phyloP scores from a whole-genome alignment of 805 yeast genomes.

The Ogataea polymorpha region DNA sequence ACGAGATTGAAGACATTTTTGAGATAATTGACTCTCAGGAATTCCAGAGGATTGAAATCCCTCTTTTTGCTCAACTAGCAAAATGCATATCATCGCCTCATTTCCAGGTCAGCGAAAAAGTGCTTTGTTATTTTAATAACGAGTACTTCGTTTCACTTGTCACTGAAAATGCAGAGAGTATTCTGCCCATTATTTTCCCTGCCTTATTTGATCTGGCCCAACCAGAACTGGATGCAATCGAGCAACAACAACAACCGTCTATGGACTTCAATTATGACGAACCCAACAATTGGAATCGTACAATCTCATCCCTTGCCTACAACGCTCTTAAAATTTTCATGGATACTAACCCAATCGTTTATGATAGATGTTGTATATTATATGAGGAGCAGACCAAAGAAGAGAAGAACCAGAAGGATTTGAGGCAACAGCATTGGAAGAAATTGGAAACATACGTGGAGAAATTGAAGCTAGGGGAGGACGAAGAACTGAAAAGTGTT shows the following conservation, averaged over 20 bases:
- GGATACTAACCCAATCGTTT: constrained; percentile 87
- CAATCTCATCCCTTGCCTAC: constrained; percentile 86
- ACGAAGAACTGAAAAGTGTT: constrained; percentile 47
- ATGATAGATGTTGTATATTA: constrained; percentile 87
- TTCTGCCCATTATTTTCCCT: constrained; percentile 87
- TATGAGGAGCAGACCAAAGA: constrained; percentile 79
- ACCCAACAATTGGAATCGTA: constrained; percentile 80
- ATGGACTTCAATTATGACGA: constrained; percentile 42
- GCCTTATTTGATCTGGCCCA: constrained; percentile 79
- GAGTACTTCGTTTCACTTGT: constrained; percentile 88
- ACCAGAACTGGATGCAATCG: constrained; percentile 33
- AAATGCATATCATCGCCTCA: constrained; percentile 93
- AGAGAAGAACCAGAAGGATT: constrained; percentile 58
- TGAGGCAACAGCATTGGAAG: constrained; percentile 69
- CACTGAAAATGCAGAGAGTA: constrained; percentile 88
- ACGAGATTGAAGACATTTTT: constrained; percentile 94
- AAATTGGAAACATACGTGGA: constrained; percentile 60
- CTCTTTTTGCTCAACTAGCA: constrained; percentile 88
- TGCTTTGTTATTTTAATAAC: constrained; percentile 89
- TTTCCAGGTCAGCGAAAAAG: constrained; percentile 96
- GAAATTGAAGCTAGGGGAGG: constrained; percentile 28
- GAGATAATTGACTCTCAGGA: constrained; percentile 95
- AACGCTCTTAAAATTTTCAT: constrained; percentile 87
- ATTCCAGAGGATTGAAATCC: constrained; percentile 87
- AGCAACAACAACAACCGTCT: constrained; percentile 27